A percentile compares a stretch with the other conserved stretches of the same genome.
These are phyloP conservation scores for Calonectria pseudoturangicola DNA, from an alignment of 2,329 filamentous ascomycete genomes.

Conservation along the genomic window DNA sequence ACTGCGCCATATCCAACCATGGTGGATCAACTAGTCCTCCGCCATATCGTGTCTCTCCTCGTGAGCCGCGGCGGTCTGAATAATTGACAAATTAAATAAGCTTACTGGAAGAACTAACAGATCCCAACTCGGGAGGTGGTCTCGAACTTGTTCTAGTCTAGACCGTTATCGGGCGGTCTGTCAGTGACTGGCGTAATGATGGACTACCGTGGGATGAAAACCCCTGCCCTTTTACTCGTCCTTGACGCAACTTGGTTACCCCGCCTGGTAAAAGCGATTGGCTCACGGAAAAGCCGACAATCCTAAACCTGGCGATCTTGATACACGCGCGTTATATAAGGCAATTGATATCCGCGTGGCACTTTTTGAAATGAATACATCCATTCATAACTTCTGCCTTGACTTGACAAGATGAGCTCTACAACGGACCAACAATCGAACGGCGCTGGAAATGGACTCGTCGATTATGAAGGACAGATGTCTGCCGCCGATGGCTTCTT, in stretches of 20 bases:
- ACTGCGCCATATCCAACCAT: not conserved
- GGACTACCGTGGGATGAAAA: not conserved
- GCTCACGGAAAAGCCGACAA: not conserved
- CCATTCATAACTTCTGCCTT: not conserved
- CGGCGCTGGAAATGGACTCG: not conserved
- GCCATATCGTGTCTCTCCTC: not conserved
- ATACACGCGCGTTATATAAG: not conserved
- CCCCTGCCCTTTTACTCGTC: not conserved
- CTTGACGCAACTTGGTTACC: not conserved
- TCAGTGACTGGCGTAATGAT: not conserved
- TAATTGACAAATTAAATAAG: not conserved
- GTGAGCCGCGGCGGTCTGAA: not conserved
- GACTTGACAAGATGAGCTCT: not conserved
- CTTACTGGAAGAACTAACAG: not conserved
- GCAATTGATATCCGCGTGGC: not conserved
- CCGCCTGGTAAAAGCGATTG: not conserved
- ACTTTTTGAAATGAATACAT: not conserved
- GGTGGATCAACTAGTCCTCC: not conserved
- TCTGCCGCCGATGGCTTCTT: not conserved
- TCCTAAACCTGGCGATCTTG: not conserved
- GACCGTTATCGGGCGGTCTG: not conserved
- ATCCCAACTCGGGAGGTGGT: not conserved
- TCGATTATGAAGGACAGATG: not conserved
- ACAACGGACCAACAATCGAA: not conserved
- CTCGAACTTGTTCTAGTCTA: not conserved